phyloP scores from a whole-genome alignment of 768 basidiomycete genomes.

The Pisolithus marmoratus region DNA sequence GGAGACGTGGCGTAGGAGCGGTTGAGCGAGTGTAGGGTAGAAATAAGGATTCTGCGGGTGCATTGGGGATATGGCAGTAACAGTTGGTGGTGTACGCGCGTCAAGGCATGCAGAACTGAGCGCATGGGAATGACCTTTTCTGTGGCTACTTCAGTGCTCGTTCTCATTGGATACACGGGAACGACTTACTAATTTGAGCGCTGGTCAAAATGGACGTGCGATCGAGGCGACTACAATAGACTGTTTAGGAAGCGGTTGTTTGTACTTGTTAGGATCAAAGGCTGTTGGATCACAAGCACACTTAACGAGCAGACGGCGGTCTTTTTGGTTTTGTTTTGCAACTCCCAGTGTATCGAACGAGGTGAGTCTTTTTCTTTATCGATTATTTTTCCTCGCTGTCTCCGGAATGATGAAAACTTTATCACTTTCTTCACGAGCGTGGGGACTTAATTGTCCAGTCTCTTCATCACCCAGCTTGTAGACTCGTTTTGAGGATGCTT shows the following conservation, averaged over 20 bases:
- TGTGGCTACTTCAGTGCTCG: neutral
- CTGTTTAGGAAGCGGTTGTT: constrained; percentile 19
- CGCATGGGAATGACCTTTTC: neutral
- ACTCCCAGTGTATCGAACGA: neutral
- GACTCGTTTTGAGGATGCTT: constrained; percentile 30
- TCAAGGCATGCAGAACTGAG: constrained; percentile 1
- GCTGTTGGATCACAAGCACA: constrained; percentile 20
- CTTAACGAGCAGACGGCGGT: constrained; percentile 5
- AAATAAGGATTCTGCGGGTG: neutral
- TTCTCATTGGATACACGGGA: neutral
- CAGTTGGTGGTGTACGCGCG: constrained; percentile 4
- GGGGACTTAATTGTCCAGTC: constrained; percentile 30
- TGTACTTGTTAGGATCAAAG: constrained; percentile 18
- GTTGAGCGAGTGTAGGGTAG: neutral
- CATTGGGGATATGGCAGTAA: constrained; percentile 1
- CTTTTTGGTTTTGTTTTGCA: neutral
- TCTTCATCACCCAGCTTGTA: constrained; percentile 29
- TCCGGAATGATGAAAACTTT: constrained; percentile 25
- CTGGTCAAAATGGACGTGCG: neutral
- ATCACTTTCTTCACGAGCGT: constrained; percentile 25
- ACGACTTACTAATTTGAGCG: neutral
- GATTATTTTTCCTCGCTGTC: neutral
- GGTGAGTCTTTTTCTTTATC: constrained; percentile 9
- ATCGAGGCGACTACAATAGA: neutral
- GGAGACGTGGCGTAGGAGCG: neutral